A percentile compares a stretch with the other conserved stretches of the same genome.
These are phyloP conservation scores for Aurantiochytrium sp. DNA, from an alignment of 108 stramenopile species.

Conservation along the genomic window DNA sequence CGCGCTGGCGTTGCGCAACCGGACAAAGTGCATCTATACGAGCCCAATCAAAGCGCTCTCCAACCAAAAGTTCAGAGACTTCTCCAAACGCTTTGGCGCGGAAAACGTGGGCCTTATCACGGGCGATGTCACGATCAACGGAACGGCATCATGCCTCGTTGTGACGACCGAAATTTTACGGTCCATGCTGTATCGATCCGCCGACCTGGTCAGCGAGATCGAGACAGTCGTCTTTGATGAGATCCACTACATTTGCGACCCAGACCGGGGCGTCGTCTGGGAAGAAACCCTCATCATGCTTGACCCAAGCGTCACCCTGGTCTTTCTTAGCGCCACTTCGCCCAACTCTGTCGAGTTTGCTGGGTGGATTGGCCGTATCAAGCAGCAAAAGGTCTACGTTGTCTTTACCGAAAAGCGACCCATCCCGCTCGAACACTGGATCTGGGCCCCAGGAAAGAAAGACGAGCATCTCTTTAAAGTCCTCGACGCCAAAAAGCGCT, in stretches of 20 bases:
- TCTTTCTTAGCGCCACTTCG: constrained; percentile 92
- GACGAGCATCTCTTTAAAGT: constrained; percentile 51
- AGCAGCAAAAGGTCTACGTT: constrained; percentile 78
- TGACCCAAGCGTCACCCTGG: constrained; percentile 73
- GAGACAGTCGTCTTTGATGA: constrained; percentile 84
- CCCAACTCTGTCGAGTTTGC: constrained; percentile 90
- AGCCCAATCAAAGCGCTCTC: constrained; percentile 84
- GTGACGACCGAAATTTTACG: constrained; percentile 59
- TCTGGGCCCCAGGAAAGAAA: constrained; percentile 71
- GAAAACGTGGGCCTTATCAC: constrained; percentile 80
- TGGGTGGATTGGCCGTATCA: constrained; percentile 88
- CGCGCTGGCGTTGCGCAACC: constrained; percentile 62
- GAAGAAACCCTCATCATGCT: constrained; percentile 96
- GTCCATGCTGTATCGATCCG: constrained; percentile 79
- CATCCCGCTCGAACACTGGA: constrained; percentile 81
- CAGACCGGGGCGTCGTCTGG: constrained; percentile 84
- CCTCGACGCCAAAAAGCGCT: constrained; percentile 48
- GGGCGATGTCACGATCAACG: constrained; percentile 60
- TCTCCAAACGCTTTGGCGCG: constrained; percentile 60
- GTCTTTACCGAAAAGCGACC: constrained; percentile 79
- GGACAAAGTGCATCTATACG: constrained; percentile 74
- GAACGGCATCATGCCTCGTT: constrained; percentile 52
- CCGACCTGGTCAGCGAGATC: constrained; percentile 67
- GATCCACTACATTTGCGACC: constrained; percentile 71
- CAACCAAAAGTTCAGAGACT: constrained; percentile 92